Evolutionary conservation across 192 early-diverging fungal genomes (phyloP).

Genomic region (Irineochytrium annulatum): DNA sequence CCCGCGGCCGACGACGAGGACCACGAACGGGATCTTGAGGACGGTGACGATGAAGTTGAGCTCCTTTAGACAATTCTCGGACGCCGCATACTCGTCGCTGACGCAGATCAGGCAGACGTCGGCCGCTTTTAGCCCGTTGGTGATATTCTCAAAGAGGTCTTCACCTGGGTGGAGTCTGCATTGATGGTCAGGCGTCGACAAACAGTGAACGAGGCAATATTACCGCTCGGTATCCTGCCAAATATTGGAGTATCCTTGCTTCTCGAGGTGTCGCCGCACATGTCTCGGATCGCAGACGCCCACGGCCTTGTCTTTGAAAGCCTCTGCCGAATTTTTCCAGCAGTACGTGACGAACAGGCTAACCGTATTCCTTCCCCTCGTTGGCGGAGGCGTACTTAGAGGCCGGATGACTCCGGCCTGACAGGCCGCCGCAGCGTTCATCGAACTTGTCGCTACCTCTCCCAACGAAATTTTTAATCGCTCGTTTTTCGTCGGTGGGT

Average conservation of each 20-base stretch:
- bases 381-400: background rate
- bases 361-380: background rate
- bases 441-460: too few relatives aligned
- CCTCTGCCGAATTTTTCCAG: conserved; percentile 11
- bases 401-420: too few relatives aligned
- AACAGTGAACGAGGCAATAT: too few relatives aligned
- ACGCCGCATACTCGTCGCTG: conserved; percentile 15
- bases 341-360: conserved; percentile 17
- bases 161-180: conserved; percentile 11
- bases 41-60: conserved; percentile 18
- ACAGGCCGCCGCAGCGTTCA: too few relatives aligned
- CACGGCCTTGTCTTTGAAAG: background rate
- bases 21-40: conserved; percentile 16
- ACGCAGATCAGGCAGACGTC: conserved; percentile 14
- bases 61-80: conserved; percentile 17
- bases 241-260: conserved; percentile 9
- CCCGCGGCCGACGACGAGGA: conserved; percentile 14
- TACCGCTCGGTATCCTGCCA: conserved; percentile 16
- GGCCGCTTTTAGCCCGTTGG: conserved; percentile 14
- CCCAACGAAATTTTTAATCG: too few relatives aligned
- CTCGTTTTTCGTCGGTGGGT: too few relatives aligned
- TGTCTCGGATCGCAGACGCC: conserved; percentile 14
- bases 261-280: background rate
- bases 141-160: conserved; percentile 23
- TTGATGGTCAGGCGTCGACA: too few relatives aligned